phyloP scores from a whole-genome alignment of 805 yeast species.

The Ogataea kodamae region DNA sequence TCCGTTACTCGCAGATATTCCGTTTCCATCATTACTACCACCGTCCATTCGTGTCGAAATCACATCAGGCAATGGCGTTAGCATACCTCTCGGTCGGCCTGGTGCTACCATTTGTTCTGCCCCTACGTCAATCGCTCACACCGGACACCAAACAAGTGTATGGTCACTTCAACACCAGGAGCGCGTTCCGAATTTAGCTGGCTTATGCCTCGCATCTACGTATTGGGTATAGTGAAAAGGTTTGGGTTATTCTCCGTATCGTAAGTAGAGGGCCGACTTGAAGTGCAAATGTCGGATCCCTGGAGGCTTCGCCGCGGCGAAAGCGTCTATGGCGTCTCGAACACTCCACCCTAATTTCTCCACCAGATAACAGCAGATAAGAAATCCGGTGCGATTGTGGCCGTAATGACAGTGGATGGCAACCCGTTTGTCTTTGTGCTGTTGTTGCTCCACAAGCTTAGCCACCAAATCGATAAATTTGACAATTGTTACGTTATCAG shows the following conservation, averaged over 20 bases:
- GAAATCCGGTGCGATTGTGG: slow-evolving; percentile 73
- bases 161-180: slow-evolving; percentile 31
- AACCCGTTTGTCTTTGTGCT: slow-evolving; percentile 35
- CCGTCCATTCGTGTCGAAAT: slow-evolving; percentile 13
- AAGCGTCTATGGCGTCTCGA: slow-evolving; percentile 59
- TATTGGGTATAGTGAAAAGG: slow-evolving; percentile 6
- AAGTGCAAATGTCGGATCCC: slow-evolving; percentile 79
- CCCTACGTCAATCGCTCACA: slow-evolving; percentile 29
- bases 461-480: slow-evolving; percentile 54
- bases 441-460: slow-evolving; percentile 35
- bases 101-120: slow-evolving; percentile 34
- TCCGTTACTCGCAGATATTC: no score
- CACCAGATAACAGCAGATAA: slow-evolving; percentile 65
- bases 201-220: background rate
- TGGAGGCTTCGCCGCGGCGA: slow-evolving; percentile 55
- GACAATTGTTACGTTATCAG: slow-evolving; percentile 56
- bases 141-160: slow-evolving; percentile 17
- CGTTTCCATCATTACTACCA: slow-evolving; percentile 2
- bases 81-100: slow-evolving; percentile 33
- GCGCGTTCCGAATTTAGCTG: slow-evolving; percentile 32
- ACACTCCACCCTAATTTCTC: slow-evolving; percentile 59
- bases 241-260: slow-evolving; percentile 42
- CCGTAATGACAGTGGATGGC: slow-evolving; percentile 83
- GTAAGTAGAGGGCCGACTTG: slow-evolving; percentile 63
- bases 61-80: slow-evolving; percentile 26